phyloP scores from a whole-genome alignment of 305 asterid species.

The Coffea humblotiana region DNA sequence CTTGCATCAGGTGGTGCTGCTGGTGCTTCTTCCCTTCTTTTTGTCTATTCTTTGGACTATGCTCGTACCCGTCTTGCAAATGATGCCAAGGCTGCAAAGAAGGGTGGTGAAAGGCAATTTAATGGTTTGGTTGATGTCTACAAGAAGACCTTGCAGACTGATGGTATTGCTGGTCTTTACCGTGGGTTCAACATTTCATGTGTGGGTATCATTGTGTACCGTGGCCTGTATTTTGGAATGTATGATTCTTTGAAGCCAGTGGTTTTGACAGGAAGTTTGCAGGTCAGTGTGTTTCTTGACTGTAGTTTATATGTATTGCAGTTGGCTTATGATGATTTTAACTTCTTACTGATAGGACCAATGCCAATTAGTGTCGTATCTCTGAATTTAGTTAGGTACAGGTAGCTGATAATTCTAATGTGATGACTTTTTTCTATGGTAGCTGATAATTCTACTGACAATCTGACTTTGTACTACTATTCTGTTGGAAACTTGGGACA shows the following conservation, averaged over 20 bases:
- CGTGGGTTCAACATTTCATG: constrained; percentile 40
- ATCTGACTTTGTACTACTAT: too few relatives aligned
- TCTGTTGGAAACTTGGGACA: too few relatives aligned
- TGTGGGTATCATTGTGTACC: constrained; percentile 39
- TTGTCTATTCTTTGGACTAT: constrained; percentile 37
- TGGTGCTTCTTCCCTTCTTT: constrained; percentile 40
- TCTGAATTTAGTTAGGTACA: too few relatives aligned
- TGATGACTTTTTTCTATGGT: too few relatives aligned
- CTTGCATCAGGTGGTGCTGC: constrained; percentile 38
- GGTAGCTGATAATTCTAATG: too few relatives aligned
- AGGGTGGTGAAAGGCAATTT: constrained; percentile 41
- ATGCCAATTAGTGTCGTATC: too few relatives aligned
- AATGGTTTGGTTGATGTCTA: constrained; percentile 39
- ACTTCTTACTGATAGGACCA: too few relatives aligned
- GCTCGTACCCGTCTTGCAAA: constrained; percentile 41
- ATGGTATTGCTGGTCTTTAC: constrained; percentile 37
- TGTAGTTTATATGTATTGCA: constrained; percentile 14
- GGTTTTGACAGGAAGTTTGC: constrained; percentile 27
- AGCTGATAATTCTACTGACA: too few relatives aligned
- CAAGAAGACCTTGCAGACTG: constrained; percentile 32
- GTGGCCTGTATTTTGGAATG: constrained; percentile 42
- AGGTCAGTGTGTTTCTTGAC: constrained; percentile 42
- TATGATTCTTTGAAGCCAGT: constrained; percentile 42
- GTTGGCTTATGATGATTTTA: too few relatives aligned
- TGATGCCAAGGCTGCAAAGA: constrained; percentile 39